Evolutionary conservation across 1,284 basidiomycete genomes (phyloP), one percentile per base, ranked within the genome.

Genomic region (Taiwanofungus camphoratus): DNA sequence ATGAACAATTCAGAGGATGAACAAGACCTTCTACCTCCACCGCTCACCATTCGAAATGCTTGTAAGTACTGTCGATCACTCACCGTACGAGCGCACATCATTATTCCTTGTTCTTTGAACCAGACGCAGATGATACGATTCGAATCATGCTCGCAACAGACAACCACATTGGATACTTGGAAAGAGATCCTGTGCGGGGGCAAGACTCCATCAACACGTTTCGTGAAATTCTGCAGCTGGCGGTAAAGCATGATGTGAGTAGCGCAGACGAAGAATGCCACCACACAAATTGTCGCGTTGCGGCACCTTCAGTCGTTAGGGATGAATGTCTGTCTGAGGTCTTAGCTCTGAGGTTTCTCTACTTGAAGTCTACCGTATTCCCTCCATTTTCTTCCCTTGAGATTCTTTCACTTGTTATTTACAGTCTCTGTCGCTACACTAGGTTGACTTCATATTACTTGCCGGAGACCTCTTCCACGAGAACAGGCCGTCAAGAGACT

Each of bases 391-490:
- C n/a, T n/a, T n/a, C n/a, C n/a, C n/a, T n/a, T n/a, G n/a, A n/a
- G n/a, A n/a, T n/a, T n/a, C n/a, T n/a, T n/a, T n/a, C n/a, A n/a
- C n/a, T n/a, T n/a, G n/a, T n/a, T n/a, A n/a, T n/a, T n/a, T n/a
- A n/a, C n/a, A n/a, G n/a, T n/a, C n/a, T n/a, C n/a, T n/a, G n/a
- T n/a, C n/a, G n/a, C n/a, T n/a, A n/a, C n/a, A n/a, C 22, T 19
- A 92, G 89, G 93, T 95, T 39, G 93, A 97, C 66, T 91, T 96
- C 58, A 77, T 99, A 43, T 76, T 99, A 2, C 79, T 98, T 1
- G 94, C 88, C 11, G 95, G 96, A 8, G 96, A 99, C 64, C 71
- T 99, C 5, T 99, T 99, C 60, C 96, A 99, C 62, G 96, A 99
- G 59, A 99, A 99, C 63, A 80, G 92, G 50, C 96, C 96, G 0